Conservation (phyloP, 495 filamentous ascomycete genomes). For the Neurospora pannonica region DNA sequence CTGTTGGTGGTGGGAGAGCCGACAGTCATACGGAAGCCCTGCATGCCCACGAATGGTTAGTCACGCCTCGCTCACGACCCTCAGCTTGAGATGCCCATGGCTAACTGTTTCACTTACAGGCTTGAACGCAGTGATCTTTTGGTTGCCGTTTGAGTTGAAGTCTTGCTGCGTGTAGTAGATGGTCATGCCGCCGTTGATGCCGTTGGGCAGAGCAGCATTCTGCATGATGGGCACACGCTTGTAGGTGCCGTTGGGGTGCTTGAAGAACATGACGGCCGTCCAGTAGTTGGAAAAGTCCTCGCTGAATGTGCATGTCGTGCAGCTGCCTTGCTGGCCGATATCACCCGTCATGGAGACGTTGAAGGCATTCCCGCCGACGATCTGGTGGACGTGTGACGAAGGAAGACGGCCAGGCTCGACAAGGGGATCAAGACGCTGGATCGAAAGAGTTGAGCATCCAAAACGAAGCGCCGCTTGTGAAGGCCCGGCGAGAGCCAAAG, state of each 20-base stretch:
- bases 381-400: conserved; percentile 39
- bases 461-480: conserved; percentile 37
- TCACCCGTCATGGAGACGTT: conserved; percentile 38
- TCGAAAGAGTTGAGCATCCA: conserved; percentile 35
- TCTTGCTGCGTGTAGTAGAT: conserved; percentile 41
- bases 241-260: conserved; percentile 40
- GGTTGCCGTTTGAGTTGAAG: conserved; percentile 31
- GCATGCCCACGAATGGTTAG: background rate
- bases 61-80: conserved; percentile 2
- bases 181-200: conserved; percentile 41
- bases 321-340: conserved; percentile 28
- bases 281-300: conserved; percentile 28
- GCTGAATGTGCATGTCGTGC: conserved; percentile 14
- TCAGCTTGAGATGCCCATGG: background rate
- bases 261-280: conserved; percentile 44
- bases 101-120: conserved; percentile 25
- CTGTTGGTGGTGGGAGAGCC: conserved; percentile 31
- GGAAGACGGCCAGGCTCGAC: conserved; percentile 31
- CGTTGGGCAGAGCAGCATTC: conserved; percentile 32
- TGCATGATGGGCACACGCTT: conserved; percentile 32
- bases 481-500: conserved; percentile 28
- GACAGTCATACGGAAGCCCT: conserved; percentile 49
- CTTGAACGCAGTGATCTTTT: conserved; percentile 38
- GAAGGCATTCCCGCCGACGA: conserved; percentile 42
- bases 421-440: conserved; percentile 38